Percentiles rank a stretch among this genome's conserved stretches.
These are phyloP conservation scores for Ascocoryne sarcoides DNA, from an alignment of 2,329 filamentous ascomycete species.

Conservation along the genomic window DNA sequence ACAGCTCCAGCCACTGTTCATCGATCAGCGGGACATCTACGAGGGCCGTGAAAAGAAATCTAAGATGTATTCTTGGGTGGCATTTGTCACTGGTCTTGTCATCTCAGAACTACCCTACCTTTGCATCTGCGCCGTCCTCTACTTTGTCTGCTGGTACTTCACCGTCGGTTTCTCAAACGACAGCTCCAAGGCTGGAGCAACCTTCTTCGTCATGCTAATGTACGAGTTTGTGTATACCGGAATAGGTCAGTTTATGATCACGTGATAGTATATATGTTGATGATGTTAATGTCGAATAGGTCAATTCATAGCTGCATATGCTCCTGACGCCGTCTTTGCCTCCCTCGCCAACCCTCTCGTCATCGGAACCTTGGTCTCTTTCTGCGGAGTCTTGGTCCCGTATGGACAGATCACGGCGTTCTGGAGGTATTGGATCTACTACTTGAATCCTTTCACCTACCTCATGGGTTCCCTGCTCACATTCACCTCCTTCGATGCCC, in stretches of 20 bases:
- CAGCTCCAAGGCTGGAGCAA: constrained; percentile 40
- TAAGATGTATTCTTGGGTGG: constrained; percentile 52
- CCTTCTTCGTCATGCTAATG: constrained; percentile 46
- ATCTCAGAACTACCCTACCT: constrained; percentile 39
- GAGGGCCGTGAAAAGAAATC: constrained; percentile 51
- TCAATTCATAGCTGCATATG: constrained; percentile 31
- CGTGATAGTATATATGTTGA: constrained; percentile 36
- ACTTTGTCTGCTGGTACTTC: constrained; percentile 49
- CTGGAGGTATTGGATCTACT: constrained; percentile 40
- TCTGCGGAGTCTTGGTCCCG: constrained; percentile 67
- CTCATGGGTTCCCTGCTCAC: constrained; percentile 61
- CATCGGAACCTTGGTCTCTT: constrained; percentile 56
- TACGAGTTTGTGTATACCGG: constrained; percentile 53
- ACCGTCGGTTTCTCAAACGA: constrained; percentile 42
- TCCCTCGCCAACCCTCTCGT: constrained; percentile 18
- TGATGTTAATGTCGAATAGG: constrained; percentile 45
- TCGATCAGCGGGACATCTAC: constrained; percentile 47
- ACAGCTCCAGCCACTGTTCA: constrained; percentile 50
- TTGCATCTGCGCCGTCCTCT: constrained; percentile 36
- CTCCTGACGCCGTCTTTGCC: neutral
- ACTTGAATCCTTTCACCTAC: constrained; percentile 60
- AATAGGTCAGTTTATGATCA: constrained; percentile 40
- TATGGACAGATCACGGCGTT: constrained; percentile 40
- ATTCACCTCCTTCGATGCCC: constrained; percentile 45
- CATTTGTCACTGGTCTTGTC: constrained; percentile 46